Conservation (phyloP, 768 basidiomycete species). For the Lanmaoa pseudosensibilis region DNA sequence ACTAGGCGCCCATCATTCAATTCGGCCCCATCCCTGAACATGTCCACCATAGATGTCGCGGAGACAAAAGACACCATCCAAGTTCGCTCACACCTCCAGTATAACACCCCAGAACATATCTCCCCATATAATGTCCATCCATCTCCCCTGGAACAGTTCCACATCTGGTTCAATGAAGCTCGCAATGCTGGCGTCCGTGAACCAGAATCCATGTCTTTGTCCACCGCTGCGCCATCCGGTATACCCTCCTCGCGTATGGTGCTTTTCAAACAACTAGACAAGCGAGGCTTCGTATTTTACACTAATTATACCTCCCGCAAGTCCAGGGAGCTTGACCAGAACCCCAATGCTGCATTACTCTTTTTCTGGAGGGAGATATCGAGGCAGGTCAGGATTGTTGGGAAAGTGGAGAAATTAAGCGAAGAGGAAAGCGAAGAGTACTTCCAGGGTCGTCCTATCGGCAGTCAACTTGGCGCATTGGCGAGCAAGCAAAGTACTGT, state of each 20-base stretch:
- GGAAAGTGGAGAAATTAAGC: constrained; percentile 76
- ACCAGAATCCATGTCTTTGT: constrained; percentile 88
- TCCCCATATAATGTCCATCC: constrained; percentile 59
- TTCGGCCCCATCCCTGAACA: constrained; percentile 8
- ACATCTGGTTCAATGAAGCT: constrained; percentile 77
- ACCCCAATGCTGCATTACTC: constrained; percentile 78
- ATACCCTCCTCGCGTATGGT: constrained; percentile 89
- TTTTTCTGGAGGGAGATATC: constrained; percentile 92
- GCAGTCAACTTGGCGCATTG: constrained; percentile 89
- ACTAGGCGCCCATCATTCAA: background rate
- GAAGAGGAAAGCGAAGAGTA: constrained; percentile 78
- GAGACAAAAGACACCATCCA: constrained; percentile 55
- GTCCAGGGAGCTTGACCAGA: constrained; percentile 72
- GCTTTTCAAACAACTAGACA: constrained; percentile 88
- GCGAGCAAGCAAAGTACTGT: constrained; percentile 86
- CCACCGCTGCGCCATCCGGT: constrained; percentile 67
- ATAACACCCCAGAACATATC: constrained; percentile 63
- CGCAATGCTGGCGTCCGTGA: constrained; percentile 62
- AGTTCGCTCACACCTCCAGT: constrained; percentile 76
- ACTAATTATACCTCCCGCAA: constrained; percentile 97
- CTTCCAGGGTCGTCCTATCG: constrained; percentile 77
- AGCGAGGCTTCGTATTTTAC: constrained; percentile 90
- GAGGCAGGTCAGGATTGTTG: constrained; percentile 80
- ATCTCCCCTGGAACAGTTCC: constrained; percentile 84
- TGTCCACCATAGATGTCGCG: constrained; percentile 35